Evolutionary conservation across 1,284 basidiomycete genomes (phyloP).

Genomic region (Ceratorhiza oryzae-sativae): DNA sequence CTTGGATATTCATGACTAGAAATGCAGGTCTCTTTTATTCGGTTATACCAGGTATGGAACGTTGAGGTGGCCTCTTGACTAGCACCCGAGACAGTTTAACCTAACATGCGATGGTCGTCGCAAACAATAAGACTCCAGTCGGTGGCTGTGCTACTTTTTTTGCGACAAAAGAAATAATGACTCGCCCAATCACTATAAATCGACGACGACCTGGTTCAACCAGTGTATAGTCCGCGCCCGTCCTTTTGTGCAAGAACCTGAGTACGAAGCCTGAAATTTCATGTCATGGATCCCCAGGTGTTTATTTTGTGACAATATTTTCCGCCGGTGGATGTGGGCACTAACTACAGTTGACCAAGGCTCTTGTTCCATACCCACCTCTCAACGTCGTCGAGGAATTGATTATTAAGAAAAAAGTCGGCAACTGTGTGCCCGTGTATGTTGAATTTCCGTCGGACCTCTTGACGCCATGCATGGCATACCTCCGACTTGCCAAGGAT

Average conservation of each 20-base stretch:
- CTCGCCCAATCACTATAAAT: conserved; percentile 19
- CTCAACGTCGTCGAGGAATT: conserved; percentile 72
- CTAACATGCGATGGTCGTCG: not conserved
- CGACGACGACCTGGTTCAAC: conserved; percentile 8
- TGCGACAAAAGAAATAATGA: conserved; percentile 30
- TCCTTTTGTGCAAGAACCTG: not conserved
- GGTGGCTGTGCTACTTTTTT: conserved; percentile 35
- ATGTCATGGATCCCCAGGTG: conserved; percentile 35
- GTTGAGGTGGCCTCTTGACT: not conserved
- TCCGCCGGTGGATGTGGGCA: not conserved
- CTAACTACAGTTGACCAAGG: conserved; percentile 31
- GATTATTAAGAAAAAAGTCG: conserved; percentile 76
- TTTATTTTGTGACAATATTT: not conserved
- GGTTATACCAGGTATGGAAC: too few species aligned
- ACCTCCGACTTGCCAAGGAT: conserved; percentile 90
- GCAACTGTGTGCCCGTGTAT: conserved; percentile 93
- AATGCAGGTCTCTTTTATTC: too few species aligned
- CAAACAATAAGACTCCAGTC: conserved; percentile 12
- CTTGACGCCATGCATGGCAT: conserved; percentile 96
- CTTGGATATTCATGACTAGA: not conserved
- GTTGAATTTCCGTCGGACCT: conserved; percentile 94
- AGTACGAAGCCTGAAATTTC: not conserved
- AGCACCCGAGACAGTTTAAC: conserved; percentile 1
- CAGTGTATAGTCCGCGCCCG: not conserved
- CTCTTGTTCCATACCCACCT: conserved; percentile 60